Base-by-base conservation (phyloP, 805 yeast genomes). In the Blastobotrys mokoenaii region DNA sequence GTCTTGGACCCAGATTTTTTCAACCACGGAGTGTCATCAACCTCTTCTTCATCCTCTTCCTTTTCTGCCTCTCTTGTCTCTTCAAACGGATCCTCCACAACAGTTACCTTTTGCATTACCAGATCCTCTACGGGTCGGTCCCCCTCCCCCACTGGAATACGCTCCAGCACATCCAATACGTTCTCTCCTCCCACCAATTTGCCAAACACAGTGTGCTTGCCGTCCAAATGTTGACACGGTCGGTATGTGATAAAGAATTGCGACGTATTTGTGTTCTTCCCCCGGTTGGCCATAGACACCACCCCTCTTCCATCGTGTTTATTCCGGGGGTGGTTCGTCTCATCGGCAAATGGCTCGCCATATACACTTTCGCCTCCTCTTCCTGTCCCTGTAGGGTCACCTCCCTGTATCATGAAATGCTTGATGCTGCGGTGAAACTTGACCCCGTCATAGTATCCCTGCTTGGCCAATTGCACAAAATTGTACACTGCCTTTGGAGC, bases 201-300 rank as follows among this genome's bases (percentile, higher is more conserved):
- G 1, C 96, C 96, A 63, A 88, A 82, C 1, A 85, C 79, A 0
- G 89, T 70, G 57, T 85, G 89, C 53, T 81, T 82, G 0, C 86
- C 85, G 37, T 73, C 76, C 47, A 88, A 65, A 62, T 87, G 96
- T 1, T 86, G 82, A 7, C 80, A 74, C 1, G 86, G 75, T 43
- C 70, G 72, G 0, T 88, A 79, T 57, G 94, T 83, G 63, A 86
- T 80, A 72, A 85, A 86, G 69, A 86, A 86, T 69, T 86, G 96
- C 20, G 94, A 84, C 18, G 95, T 93, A 64, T 86, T 86, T 64
- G 95, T 84, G 77, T 84, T 82, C 67, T 90, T 90, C 57, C 96
- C 96, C 47, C 90, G 83, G 58, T 86, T 86, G 52, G 96, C 96
- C 96, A 86, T 86, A 36, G 94, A 80, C 58, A 86, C 69, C 54